These are phyloP conservation scores for Teratosphaeria epicoccoides DNA, from an alignment of 2,329 filamentous ascomycete genomes.

Conservation along the genomic window DNA sequence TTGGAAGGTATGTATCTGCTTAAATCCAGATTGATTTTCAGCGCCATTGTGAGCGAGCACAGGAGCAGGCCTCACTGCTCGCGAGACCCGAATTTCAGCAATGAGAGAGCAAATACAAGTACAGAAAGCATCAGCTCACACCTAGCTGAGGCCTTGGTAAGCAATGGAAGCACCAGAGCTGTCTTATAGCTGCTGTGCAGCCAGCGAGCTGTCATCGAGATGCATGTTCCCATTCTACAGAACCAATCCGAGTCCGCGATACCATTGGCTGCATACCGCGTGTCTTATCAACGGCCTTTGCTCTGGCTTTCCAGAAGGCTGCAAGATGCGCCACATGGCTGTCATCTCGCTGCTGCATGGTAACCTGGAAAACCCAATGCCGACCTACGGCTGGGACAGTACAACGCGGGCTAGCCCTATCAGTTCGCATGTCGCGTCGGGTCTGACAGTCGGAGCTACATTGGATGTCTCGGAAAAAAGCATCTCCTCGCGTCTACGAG, in stretches of 20 bases:
- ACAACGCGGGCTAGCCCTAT: neutral
- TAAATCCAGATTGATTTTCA: slow-evolving; percentile 5
- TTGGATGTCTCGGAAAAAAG: neutral
- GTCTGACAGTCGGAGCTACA: neutral
- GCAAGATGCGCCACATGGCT: neutral
- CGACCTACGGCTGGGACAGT: neutral
- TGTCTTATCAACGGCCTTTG: slow-evolving; percentile 6
- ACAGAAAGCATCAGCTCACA: neutral
- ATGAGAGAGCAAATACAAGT: neutral
- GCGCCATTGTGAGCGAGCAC: slow-evolving; percentile 1
- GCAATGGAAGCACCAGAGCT: neutral
- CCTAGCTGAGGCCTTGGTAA: neutral
- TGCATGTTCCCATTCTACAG: neutral
- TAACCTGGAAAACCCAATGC: neutral
- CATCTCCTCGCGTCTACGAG: neutral
- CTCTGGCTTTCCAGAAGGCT: slow-evolving; percentile 1
- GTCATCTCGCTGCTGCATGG: neutral
- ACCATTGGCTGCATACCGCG: slow-evolving; percentile 7
- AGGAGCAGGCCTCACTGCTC: neutral
- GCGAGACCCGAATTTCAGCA: neutral
- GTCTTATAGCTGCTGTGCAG: neutral
- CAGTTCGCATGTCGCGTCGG: neutral
- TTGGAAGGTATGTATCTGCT: slow-evolving; percentile 26
- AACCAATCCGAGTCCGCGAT: slow-evolving; percentile 1
- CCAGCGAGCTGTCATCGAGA: neutral